These are phyloP conservation scores for Euphorbia tirucalli DNA, from an alignment of 345 rosid genomes.

Conservation along the genomic window DNA sequence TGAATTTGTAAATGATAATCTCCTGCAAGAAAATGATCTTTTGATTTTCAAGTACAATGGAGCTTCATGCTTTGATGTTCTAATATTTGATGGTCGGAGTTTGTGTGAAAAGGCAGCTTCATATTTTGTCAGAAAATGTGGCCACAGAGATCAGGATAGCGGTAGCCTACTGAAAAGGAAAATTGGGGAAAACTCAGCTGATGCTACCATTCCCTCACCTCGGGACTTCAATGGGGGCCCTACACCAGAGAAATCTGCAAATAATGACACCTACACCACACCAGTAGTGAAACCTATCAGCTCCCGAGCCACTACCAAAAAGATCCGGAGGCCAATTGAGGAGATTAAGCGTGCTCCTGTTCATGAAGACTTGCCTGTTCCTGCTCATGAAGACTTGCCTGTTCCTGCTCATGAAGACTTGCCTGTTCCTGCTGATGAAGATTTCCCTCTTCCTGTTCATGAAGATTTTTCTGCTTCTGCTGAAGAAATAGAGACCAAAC, in stretches of 20 bases:
- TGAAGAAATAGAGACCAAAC: constrained; percentile 26
- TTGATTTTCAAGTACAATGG: constrained; percentile 72
- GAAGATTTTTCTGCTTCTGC: constrained; percentile 14
- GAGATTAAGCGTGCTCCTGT: neutral
- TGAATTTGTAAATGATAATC: constrained; percentile 54
- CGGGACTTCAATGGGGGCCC: too few relatives aligned
- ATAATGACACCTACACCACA: constrained; percentile 12
- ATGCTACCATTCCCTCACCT: too few relatives aligned
- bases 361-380: too few relatives aligned
- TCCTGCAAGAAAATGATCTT: constrained; percentile 56
- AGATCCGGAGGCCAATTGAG: constrained; percentile 12
- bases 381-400: too few relatives aligned
- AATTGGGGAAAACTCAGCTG: constrained; percentile 28
- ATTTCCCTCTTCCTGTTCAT: neutral
- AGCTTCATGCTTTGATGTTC: constrained; percentile 66
- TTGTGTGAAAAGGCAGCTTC: constrained; percentile 70
- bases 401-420: too few relatives aligned
- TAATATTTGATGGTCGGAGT: constrained; percentile 60
- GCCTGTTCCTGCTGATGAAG: neutral
- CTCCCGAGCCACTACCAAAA: constrained; percentile 14
- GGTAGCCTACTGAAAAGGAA: constrained; percentile 32
- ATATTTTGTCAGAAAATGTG: constrained; percentile 62
- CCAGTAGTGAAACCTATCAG: constrained; percentile 10
- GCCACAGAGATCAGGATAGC: constrained; percentile 33
- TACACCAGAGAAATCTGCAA: too few relatives aligned